Conservation (phyloP, 2,329 filamentous ascomycete genomes). For the Sporothrix brasiliensis region DNA sequence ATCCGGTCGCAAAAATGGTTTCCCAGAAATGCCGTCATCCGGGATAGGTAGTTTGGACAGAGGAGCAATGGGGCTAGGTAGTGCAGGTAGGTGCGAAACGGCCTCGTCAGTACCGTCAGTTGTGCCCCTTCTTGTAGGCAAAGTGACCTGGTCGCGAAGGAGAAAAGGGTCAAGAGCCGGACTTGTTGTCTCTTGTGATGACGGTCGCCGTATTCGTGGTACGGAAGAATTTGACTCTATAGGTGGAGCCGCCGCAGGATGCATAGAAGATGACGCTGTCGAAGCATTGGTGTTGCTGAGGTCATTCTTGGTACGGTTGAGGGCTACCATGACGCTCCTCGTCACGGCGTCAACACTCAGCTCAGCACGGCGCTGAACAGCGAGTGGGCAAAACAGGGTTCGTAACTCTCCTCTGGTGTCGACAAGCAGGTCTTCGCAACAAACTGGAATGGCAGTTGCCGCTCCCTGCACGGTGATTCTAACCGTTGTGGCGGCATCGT, state of each 20-base stretch:
- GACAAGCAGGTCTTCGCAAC: constrained; percentile 53
- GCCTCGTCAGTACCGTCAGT: background rate
- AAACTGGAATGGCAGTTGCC: constrained; percentile 44
- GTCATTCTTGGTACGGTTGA: constrained; percentile 29
- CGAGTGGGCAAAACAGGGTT: constrained; percentile 54
- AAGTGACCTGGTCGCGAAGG: background rate
- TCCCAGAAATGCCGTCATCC: constrained; percentile 59
- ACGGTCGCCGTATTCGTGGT: background rate
- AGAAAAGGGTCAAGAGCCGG: background rate
- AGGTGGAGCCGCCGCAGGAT: background rate
- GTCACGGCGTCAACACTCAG: constrained; percentile 52
- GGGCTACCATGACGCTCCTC: constrained; percentile 49
- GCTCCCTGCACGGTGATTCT: constrained; percentile 30
- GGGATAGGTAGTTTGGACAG: constrained; percentile 38
- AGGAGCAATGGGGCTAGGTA: constrained; percentile 32
- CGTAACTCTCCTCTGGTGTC: constrained; percentile 55
- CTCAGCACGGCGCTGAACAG: constrained; percentile 46
- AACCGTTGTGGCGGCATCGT: constrained; percentile 39
- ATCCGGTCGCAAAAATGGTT: constrained; percentile 55
- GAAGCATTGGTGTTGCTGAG: background rate
- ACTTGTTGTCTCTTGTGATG: background rate
- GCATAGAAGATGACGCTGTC: background rate
- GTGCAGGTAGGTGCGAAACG: background rate
- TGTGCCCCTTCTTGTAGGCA: background rate
- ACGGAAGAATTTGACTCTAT: background rate